phyloP scores from a whole-genome alignment of 345 rosid species.

The Geranium rotundifolium region DNA sequence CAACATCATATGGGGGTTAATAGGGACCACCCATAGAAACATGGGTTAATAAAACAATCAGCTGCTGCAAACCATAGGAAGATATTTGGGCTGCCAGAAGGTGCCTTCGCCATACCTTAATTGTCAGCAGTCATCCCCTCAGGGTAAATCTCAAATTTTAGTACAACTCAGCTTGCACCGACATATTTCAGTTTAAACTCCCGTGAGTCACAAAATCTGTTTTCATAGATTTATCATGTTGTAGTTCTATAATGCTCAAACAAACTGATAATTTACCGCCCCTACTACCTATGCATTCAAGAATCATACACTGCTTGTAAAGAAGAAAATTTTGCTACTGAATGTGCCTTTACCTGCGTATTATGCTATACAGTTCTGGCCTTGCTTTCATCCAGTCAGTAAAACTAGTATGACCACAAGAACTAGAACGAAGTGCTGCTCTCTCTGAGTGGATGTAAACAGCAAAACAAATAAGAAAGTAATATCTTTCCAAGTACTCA shows the following conservation, averaged over 20 bases:
- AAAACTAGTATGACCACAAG: slow-evolving; percentile 64
- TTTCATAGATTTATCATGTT: neutral
- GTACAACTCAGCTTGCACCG: too few species aligned
- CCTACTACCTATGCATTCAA: neutral
- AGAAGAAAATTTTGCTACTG: neutral
- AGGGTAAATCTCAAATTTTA: neutral
- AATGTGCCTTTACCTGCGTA: slow-evolving; percentile 54
- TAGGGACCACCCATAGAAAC: slow-evolving; percentile 1
- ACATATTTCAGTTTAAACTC: neutral
- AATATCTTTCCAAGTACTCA: slow-evolving; percentile 97
- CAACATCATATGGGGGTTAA: neutral
- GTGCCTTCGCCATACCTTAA: neutral
- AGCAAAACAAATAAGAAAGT: slow-evolving; percentile 94
- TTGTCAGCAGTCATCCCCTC: neutral
- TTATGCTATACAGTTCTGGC: slow-evolving; percentile 91
- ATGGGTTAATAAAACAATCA: neutral
- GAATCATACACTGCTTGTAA: neutral
- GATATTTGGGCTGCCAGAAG: neutral
- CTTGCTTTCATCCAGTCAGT: slow-evolving; percentile 99
- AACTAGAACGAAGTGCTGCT: slow-evolving; percentile 64
- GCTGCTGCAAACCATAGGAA: neutral
- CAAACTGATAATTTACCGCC: neutral
- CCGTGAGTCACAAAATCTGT: neutral
- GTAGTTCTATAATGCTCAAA: neutral
- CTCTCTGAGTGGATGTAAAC: slow-evolving; percentile 95